These are phyloP conservation scores for Meyerozyma sp. DNA, from an alignment of 1,139 yeast genomes.

Conservation along the genomic window DNA sequence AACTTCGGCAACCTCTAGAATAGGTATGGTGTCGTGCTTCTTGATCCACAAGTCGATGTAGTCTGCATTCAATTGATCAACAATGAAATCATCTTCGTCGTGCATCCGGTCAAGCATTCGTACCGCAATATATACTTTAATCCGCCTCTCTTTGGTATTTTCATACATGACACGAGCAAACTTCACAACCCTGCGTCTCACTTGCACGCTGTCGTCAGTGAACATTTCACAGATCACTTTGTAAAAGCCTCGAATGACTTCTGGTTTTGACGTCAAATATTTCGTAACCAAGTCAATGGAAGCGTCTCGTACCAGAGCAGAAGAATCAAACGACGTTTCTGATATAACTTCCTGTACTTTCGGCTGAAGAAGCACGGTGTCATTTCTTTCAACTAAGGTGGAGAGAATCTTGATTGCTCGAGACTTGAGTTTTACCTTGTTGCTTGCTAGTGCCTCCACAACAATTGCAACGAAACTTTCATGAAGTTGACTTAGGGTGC, in stretches of 20 bases:
- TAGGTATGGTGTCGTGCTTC: slow-evolving; percentile 3
- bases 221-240: slow-evolving; percentile 45
- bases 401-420: slow-evolving; percentile 58
- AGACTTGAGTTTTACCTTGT: slow-evolving; percentile 57
- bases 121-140: slow-evolving; percentile 42
- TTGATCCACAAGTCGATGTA: slow-evolving; percentile 44
- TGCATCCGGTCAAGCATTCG: slow-evolving; percentile 50
- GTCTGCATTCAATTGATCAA: slow-evolving; percentile 36
- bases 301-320: slow-evolving; percentile 74
- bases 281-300: slow-evolving; percentile 61
- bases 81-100: slow-evolving; percentile 64
- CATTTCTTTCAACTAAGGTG: slow-evolving; percentile 42
- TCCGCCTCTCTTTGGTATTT: slow-evolving; percentile 20
- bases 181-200: slow-evolving; percentile 57
- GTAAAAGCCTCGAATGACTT: slow-evolving; percentile 43
- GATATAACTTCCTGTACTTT: slow-evolving; percentile 50
- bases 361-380: slow-evolving; percentile 42
- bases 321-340: slow-evolving; percentile 48
- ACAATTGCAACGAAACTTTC: slow-evolving; percentile 51
- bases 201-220: slow-evolving; percentile 57
- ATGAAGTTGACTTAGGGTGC: slow-evolving; percentile 25
- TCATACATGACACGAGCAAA: slow-evolving; percentile 46
- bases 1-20: slow-evolving; percentile 14
- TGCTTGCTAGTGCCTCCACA: slow-evolving; percentile 42
- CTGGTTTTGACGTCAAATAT: slow-evolving; percentile 41